These are phyloP conservation scores for Penicillium paneum DNA, from an alignment of 2,329 filamentous ascomycete genomes.

Conservation along the genomic window DNA sequence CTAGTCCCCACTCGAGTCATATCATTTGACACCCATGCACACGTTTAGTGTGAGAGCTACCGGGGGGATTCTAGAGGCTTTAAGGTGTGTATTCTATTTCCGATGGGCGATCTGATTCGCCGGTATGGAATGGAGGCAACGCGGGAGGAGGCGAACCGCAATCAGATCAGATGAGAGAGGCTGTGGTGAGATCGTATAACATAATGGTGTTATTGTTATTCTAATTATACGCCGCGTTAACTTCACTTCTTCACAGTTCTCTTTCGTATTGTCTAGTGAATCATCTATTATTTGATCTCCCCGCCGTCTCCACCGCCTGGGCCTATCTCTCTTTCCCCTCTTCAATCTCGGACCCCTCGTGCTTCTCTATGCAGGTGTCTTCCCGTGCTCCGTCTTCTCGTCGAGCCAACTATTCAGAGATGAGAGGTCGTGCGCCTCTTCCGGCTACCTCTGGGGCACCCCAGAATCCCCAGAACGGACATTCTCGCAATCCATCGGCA, in stretches of 20 bases:
- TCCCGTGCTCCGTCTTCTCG: slow-evolving; percentile 24
- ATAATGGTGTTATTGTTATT: neutral
- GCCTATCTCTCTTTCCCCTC: slow-evolving; percentile 14
- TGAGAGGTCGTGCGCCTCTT: slow-evolving; percentile 42
- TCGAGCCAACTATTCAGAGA: slow-evolving; percentile 34
- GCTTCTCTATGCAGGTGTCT: slow-evolving; percentile 24
- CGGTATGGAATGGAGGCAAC: slow-evolving; percentile 22
- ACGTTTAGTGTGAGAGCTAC: neutral
- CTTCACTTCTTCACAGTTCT: no score
- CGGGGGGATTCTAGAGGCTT: neutral
- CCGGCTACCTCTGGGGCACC: slow-evolving; percentile 36
- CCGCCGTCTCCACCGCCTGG: slow-evolving; percentile 11
- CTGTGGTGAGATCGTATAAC: neutral
- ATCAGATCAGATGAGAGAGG: slow-evolving; percentile 10
- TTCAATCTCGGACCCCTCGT: slow-evolving; percentile 17
- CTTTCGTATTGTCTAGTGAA: neutral
- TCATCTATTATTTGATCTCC: neutral
- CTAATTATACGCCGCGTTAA: no score
- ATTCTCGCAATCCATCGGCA: slow-evolving; percentile 41
- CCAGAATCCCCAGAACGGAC: slow-evolving; percentile 36
- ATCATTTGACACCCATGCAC: slow-evolving; percentile 22
- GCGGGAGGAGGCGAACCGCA: slow-evolving; percentile 13
- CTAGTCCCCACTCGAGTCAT: slow-evolving; percentile 17
- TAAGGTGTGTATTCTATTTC: neutral
- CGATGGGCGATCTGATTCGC: neutral